Conservation (phyloP, 106 monocot species). For the Dioscorea alata region DNA sequence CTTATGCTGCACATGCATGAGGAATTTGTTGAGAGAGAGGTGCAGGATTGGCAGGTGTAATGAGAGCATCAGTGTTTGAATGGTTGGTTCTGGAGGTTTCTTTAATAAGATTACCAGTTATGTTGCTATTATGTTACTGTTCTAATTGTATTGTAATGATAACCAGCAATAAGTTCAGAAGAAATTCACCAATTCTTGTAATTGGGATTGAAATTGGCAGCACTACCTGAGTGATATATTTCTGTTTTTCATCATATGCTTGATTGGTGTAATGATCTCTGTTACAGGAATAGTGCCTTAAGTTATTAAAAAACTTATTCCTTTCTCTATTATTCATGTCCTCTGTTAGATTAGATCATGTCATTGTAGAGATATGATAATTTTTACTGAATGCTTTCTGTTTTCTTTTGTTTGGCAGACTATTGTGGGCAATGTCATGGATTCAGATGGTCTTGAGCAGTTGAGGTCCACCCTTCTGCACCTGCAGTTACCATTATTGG, state of each 20-base stretch:
- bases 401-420: conserved; percentile 41
- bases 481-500: conserved; percentile 4
- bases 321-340: not conserved
- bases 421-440: conserved; percentile 30
- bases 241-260: no score
- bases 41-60: not conserved
- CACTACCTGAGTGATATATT: no score
- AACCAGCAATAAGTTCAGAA: no score
- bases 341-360: not conserved
- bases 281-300: no score
- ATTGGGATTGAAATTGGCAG: no score
- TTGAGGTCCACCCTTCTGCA: conserved; percentile 19
- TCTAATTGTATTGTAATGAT: no score
- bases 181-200: no score
- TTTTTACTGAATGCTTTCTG: no score
- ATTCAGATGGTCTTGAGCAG: conserved; percentile 25
- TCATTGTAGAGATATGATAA: no score
- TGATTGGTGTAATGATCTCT: no score
- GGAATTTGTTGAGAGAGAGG: not conserved
- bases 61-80: not conserved
- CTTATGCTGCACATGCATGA: not conserved
- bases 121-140: not conserved
- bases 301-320: no score
- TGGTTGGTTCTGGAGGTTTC: no score
- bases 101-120: not conserved